Conservation (phyloP, 2,329 filamentous ascomycete species). For the Talaromyces sp. region DNA sequence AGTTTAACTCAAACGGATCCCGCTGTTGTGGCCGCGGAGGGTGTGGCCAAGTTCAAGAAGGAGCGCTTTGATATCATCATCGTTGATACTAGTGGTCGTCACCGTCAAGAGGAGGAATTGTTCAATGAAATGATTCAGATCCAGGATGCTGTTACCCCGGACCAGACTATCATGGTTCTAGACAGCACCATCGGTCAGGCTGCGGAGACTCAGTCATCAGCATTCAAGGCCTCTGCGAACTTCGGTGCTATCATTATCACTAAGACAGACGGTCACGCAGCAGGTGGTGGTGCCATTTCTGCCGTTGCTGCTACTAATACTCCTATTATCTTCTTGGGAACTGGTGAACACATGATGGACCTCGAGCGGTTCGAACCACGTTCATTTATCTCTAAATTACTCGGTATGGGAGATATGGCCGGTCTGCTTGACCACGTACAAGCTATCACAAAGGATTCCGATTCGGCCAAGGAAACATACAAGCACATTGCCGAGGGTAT, state of each 20-base stretch:
- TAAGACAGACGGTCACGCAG: conserved; percentile 94
- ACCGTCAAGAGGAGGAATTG: conserved; percentile 90
- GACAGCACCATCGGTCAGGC: conserved; percentile 96
- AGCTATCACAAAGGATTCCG: conserved; percentile 86
- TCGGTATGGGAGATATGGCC: conserved; percentile 97
- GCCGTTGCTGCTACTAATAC: conserved; percentile 95
- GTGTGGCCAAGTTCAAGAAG: conserved; percentile 98
- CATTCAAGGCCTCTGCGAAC: conserved; percentile 95
- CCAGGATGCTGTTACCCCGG: conserved; percentile 82
- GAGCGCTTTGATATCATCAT: conserved; percentile 98
- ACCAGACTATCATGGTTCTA: conserved; percentile 98
- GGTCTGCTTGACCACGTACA: conserved; percentile 96
- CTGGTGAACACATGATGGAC: conserved; percentile 95
- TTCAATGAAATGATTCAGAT: conserved; percentile 99
- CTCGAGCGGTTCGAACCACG: conserved; percentile 90
- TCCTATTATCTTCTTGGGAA: conserved; percentile 96
- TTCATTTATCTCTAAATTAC: conserved; percentile 87
- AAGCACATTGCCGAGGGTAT: conserved; percentile 98
- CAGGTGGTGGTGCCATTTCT: conserved; percentile 94
- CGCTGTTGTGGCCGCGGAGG: conserved; percentile 87
- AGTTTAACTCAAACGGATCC: conserved; percentile 96
- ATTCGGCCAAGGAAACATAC: conserved; percentile 84
- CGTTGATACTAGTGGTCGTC: conserved; percentile 92
- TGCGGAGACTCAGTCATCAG: conserved; percentile 89
- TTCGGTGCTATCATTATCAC: conserved; percentile 99